Evolutionary conservation across 164 flowering plant species (phyloP), one percentile per base, ranked within the genome.

Genomic region (Umbellularia californica): DNA sequence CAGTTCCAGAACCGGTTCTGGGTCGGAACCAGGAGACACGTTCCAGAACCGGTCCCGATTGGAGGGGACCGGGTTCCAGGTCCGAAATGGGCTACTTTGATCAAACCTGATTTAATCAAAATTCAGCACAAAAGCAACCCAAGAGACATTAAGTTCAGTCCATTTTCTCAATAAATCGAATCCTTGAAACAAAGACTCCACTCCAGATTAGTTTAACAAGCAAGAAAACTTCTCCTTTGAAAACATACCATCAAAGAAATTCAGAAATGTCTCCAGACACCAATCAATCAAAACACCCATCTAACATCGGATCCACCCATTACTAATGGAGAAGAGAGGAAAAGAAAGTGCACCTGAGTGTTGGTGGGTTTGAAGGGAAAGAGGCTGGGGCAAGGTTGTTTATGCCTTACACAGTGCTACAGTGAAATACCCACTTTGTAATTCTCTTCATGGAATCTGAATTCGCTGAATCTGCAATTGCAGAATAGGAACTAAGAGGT

Each of bases 341-440:
- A 55, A 14, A 55, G 60, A 20, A 51, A 78, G 77, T 65, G 51
- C 52, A 89, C 92, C 85, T 85, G 62, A 86, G 84, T 13, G 65
- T n/a, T 19, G 80, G 78, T 80, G 89, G 79, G 82, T 79, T 77
- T 41, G 84, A 77, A 74, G 85, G 78, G 73, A 88, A 80, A 77
- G 72, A 79, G 17, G 74, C 77, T 20, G 70, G 50, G 35, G 74
- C 79, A 75, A 33, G 73, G 71, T 76, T 82, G 71, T 81, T 81
- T 2, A 72, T 74, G 71, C 84, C 86, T 51, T 79, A 70, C 58
- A 75, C 33, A 35, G 82, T 71, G 76, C 80, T 81, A 75, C 81
- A 83, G 72, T 86, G 81, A 11, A 77, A 58, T 62, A 83, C 82
- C 80, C 81, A 76, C 60, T 33, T 77, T 41, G 65, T 22, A 65